Evolutionary conservation across 148 eudicot species (phyloP).

Genomic region (Vaccinium darrowii): DNA sequence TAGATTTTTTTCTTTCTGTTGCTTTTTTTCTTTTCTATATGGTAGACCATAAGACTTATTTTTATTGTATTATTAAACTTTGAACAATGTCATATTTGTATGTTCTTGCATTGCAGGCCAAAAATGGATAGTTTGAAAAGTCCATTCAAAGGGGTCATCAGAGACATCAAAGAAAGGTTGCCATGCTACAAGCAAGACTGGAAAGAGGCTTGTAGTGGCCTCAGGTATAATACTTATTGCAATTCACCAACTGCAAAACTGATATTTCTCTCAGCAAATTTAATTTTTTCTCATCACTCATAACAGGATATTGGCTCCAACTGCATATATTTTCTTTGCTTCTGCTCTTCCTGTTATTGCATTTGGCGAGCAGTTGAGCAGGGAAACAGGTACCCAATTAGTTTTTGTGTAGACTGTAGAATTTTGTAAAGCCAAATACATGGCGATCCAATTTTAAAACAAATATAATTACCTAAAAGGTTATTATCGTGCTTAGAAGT

Average conservation of each 20-base stretch:
- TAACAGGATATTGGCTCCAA: constrained; percentile 64
- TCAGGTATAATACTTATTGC: constrained; percentile 38
- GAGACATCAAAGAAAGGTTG: constrained; percentile 24
- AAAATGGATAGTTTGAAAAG: constrained; percentile 10
- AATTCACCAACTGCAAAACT: background rate
- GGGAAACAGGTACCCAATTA: constrained; percentile 50
- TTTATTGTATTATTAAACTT: background rate
- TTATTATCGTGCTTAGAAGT: background rate
- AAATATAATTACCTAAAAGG: background rate
- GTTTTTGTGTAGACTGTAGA: background rate
- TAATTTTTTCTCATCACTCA: background rate
- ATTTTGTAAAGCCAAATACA: background rate
- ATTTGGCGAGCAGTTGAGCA: constrained; percentile 64
- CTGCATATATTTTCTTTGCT: constrained; percentile 59
- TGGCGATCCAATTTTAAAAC: background rate
- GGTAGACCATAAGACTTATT: background rate
- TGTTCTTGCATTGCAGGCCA: constrained; percentile 10
- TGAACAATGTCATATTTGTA: background rate
- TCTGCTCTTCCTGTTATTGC: constrained; percentile 82
- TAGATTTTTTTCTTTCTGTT: background rate
- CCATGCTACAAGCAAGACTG: constrained; percentile 25
- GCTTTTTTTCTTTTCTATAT: background rate
- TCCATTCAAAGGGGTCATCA: constrained; percentile 17
- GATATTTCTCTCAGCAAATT: background rate
- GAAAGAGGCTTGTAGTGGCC: constrained; percentile 23